These are phyloP conservation scores for Panus rudis DNA, from an alignment of 768 basidiomycete species.

Conservation along the genomic window DNA sequence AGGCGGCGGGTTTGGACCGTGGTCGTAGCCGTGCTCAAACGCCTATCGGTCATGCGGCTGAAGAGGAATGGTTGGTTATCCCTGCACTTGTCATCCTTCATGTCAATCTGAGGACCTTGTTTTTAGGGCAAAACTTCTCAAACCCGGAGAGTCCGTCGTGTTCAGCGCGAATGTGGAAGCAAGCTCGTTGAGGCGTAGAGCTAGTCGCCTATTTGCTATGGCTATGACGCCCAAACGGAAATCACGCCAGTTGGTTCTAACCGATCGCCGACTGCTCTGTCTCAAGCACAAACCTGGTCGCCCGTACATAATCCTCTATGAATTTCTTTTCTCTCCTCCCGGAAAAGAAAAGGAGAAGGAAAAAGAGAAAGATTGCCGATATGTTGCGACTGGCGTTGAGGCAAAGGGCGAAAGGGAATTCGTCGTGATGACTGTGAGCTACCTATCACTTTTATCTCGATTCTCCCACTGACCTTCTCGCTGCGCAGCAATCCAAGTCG, in stretches of 20 bases:
- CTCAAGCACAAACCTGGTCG: conserved; percentile 39
- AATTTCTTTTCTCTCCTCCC: conserved; percentile 35
- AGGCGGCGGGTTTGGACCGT: conserved; percentile 31
- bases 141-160: conserved; percentile 39
- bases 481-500: conserved; percentile 38
- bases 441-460: background rate
- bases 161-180: conserved; percentile 50
- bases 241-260: conserved; percentile 48
- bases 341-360: conserved; percentile 31
- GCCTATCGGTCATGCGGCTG: conserved; percentile 40
- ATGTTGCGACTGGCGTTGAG: conserved; percentile 40
- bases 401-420: conserved; percentile 53
- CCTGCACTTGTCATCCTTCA: background rate
- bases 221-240: conserved; percentile 43
- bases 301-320: conserved; percentile 41
- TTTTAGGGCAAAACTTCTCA: conserved; percentile 30
- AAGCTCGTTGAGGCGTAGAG: conserved; percentile 46
- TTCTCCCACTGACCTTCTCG: background rate
- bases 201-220: conserved; percentile 48
- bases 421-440: conserved; percentile 51
- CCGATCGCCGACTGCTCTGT: conserved; percentile 49
- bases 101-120: background rate
- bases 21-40: conserved; percentile 49
- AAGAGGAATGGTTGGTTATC: conserved; percentile 35
- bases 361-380: conserved; percentile 40